Base-by-base conservation (phyloP, 1,284 basidiomycete genomes). In the Cutaneotrichosporon mucoides region DNA sequence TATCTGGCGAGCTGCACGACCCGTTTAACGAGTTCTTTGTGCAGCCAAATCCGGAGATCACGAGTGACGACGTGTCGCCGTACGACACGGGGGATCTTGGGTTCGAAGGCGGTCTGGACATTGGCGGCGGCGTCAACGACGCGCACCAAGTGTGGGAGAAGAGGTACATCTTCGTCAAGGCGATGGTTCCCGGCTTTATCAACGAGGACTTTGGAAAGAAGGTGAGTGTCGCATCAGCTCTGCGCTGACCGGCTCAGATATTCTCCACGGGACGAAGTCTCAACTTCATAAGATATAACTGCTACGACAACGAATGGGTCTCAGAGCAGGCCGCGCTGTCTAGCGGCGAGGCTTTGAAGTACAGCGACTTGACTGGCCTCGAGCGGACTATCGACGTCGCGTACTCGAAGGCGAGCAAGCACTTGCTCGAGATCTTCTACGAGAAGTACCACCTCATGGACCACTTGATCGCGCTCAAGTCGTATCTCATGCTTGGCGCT, bases 11-110 rank as follows among this genome's bases (percentile, higher is more conserved):
- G 73, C 82, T 99, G 2, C 88, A 92, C 69, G 96, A 99, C 73
- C 94, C 95, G 0, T 96, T 89, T 76, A 84, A 87, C 60, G 96
- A 99, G 76, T 99, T 99, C 79, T 99, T 99, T 72, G 95, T 99
- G 42, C 86, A 90, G 15, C 83, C 91, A 57, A 88, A 96, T 72
- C 86, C 87, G 2, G 86, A 88, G 38, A 81, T 90, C 16, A 84
- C 85, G 0, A 83, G 57, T 4, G 88, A 66, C 84, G 49, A 85
- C 83, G 51, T 38, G 6, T 44, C 82, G 81, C n/a, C 80, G 24
- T 24, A 24, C 13, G 85, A 62, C 9, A 61, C 65, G 9, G 60
- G 48, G 6, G 71, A 76, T 59, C 64, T 66, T 15, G 76, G 73
- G 1, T 75, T 74, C 48, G 76, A 74, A 54, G 65, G 65, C 51